Conservation (phyloP, 148 eudicot species). For the Spergularia marina region DNA sequence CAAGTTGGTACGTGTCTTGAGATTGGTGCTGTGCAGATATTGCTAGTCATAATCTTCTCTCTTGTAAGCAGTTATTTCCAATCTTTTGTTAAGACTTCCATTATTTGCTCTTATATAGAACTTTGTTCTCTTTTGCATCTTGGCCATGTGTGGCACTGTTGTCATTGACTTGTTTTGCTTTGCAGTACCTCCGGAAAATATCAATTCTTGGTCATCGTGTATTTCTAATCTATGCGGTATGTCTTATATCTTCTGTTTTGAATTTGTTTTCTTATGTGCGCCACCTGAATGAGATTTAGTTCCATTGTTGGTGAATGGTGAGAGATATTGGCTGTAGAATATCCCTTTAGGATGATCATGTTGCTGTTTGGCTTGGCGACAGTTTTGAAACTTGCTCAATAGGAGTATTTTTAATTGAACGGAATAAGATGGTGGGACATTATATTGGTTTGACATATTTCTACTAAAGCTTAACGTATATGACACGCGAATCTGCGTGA, state of each 20-base stretch:
- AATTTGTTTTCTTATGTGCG: not conserved
- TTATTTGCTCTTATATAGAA: slow-evolving; percentile 2
- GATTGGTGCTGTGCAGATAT: slow-evolving; percentile 87
- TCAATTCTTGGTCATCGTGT: slow-evolving; percentile 88
- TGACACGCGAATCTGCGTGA: not conserved
- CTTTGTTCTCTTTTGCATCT: not conserved
- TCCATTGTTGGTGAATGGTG: not conserved
- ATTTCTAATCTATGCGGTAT: slow-evolving; percentile 93
- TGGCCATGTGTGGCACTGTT: not conserved
- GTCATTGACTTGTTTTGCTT: slow-evolving; percentile 14
- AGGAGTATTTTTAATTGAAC: not conserved
- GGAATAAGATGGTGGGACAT: not conserved
- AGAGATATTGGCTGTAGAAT: not conserved
- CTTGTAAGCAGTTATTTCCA: slow-evolving; percentile 64
- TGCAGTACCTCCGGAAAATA: slow-evolving; percentile 96
- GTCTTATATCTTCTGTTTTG: slow-evolving; percentile 25
- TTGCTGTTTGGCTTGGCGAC: not conserved
- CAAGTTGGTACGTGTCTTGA: slow-evolving; percentile 90
- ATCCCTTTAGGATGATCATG: not conserved
- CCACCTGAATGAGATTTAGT: not conserved
- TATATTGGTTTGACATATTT: not conserved
- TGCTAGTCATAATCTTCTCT: slow-evolving; percentile 79
- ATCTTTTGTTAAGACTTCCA: not conserved
- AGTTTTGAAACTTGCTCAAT: not conserved
- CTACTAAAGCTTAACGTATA: not conserved